Evolutionary conservation across 1,139 yeast genomes (phyloP), one percentile per base, ranked within the genome.

Genomic region (Taphrina populina): DNA sequence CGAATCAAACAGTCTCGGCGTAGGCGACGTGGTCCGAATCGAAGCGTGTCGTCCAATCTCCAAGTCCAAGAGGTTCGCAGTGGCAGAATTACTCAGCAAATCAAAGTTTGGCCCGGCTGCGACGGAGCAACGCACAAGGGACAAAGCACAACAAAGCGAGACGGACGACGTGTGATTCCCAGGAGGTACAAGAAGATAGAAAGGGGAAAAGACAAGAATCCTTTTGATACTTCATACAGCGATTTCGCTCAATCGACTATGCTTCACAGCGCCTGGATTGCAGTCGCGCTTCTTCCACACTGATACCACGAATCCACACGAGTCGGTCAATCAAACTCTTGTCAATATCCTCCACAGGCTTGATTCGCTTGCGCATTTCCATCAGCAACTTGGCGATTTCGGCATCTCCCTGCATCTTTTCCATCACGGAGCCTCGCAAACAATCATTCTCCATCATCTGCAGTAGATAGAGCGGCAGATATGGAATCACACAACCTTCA

Each of bases 21-120:
- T 88, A 70, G 98, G 98, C 52, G 98, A 92, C 72, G 75, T 92
- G 61, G 98, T 92, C 10, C 80, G 97, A 70, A 88, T 92, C 59
- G 95, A 90, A 71, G 80, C 90, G 56, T 62, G 64, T 21, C 84
- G 96, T 59, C 95, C 95, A 44, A 73, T 88, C 24, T 83, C 95
- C 8, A 79, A 92, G 30, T 76, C 84, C 61, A 92, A 92, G 70
- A 80, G 79, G 58, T 92, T 92, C 74, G 54, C 54, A 24, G 54
- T 92, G 96, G 95, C 96, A 2, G 96, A 92, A 68, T 86, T 92
- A 67, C 81, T 88, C 73, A 78, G 67, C 83, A 87, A 56, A 24
- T 41, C 61, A 23, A 52, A 47, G 5, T 43, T 43, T 37, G 43
- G 21, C 13, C 45, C 45, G 2, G 30, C 26, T 37, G 39, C 24